Conservation (phyloP, 805 yeast species). For the Teunomyces panamensis region DNA sequence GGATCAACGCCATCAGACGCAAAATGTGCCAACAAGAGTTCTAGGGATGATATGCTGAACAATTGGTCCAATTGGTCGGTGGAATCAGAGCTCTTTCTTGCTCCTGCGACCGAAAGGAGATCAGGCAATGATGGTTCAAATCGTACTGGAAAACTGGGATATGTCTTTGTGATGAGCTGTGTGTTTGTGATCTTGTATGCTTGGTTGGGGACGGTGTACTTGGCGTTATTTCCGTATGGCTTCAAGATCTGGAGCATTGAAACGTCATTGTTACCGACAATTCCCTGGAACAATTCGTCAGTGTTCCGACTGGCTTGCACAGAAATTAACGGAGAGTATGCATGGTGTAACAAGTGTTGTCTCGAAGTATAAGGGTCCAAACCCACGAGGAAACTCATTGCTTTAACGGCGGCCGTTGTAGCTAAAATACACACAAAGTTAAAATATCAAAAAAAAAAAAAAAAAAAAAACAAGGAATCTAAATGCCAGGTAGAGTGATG, state of each 20-base stretch:
- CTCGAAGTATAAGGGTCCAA: conserved; percentile 38
- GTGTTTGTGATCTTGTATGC: conserved; percentile 49
- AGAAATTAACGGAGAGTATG: conserved; percentile 53
- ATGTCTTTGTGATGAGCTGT: conserved; percentile 46
- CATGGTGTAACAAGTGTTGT: conserved; percentile 42
- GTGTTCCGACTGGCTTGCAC: conserved; percentile 47
- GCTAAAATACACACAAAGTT: too few species aligned
- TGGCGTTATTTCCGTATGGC: conserved; percentile 56
- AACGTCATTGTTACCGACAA: conserved; percentile 33
- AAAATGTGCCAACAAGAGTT: conserved; percentile 22
- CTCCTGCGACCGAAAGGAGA: conserved; percentile 21
- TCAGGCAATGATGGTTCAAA: conserved; percentile 47
- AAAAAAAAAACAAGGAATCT: too few species aligned
- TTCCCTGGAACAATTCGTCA: conserved; percentile 40
- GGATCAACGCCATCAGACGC: conserved; percentile 5
- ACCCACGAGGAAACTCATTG: conserved; percentile 29
- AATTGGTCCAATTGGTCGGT: conserved; percentile 20
- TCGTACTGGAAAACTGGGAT: conserved; percentile 56
- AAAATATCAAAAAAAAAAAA: not conserved
- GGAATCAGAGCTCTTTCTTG: conserved; percentile 8
- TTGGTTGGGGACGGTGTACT: conserved; percentile 38
- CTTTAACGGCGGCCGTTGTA: too few species aligned
- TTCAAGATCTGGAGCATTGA: conserved; percentile 47
- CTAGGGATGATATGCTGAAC: conserved; percentile 39
- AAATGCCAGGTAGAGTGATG: too few species aligned